Conservation (phyloP, 2,329 filamentous ascomycete species). For the Fusarium guadeloupense region DNA sequence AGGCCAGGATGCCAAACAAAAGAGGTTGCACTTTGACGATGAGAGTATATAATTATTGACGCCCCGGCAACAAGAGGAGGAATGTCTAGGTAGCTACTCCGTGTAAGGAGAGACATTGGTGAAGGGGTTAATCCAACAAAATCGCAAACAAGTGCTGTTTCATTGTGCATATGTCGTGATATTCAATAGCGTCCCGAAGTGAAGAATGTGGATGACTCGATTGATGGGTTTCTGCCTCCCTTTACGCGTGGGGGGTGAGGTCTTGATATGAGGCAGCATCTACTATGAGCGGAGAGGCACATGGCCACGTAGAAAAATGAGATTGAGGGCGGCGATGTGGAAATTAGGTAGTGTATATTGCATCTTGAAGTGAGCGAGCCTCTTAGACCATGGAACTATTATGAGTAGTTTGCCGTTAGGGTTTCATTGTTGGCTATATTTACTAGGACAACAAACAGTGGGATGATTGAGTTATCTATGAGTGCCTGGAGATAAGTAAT, state of each 20-base stretch:
- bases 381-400: neutral
- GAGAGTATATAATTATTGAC: constrained; percentile 39
- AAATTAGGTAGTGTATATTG: neutral
- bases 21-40: constrained; percentile 39
- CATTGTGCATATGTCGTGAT: constrained; percentile 4
- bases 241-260: constrained; percentile 18
- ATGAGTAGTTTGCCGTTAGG: neutral
- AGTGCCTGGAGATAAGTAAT: neutral
- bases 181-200: neutral
- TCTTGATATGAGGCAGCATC: constrained; percentile 21
- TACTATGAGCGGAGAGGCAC: constrained; percentile 21
- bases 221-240: constrained; percentile 33
- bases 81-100: constrained; percentile 5
- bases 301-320: constrained; percentile 11
- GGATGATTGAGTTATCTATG: neutral
- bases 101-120: constrained; percentile 5
- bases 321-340: neutral
- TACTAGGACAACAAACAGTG: neutral
- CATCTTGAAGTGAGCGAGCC: constrained; percentile 11
- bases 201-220: constrained; percentile 14
- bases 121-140: constrained; percentile 29
- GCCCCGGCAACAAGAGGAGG: constrained; percentile 19
- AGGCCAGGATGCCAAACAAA: constrained; percentile 36
- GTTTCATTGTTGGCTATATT: neutral
- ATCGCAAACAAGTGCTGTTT: constrained; percentile 19